Evolutionary conservation across 169 alveolate species (phyloP), one percentile per base, ranked within the genome.

Genomic region (Babesia gibsoni): DNA sequence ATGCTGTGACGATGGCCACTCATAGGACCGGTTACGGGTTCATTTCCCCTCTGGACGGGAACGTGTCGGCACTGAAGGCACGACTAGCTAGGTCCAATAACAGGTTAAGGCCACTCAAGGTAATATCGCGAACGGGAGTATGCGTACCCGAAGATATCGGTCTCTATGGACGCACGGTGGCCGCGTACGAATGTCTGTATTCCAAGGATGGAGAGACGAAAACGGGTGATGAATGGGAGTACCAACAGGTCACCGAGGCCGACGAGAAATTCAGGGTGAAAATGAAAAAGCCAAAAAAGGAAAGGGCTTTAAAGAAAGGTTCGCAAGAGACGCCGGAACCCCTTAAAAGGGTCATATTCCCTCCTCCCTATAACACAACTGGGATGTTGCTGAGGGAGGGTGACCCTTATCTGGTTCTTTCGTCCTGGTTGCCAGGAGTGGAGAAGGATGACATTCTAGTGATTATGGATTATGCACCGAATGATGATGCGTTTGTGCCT

Each of bases 151-250:
- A 77, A 52, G 86, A 77, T 77, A 68, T 77, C 3, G 86, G 82
- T 5, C 74, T 77, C 16, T 77, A 56, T 68, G 86, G 86, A 0
- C 35, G 74, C 6, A 67, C 82, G 10, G 53, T 67, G 1, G 53
- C 58, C 18, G 64, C 75, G 22, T 77, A 77, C 52, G 82, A 77
- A 46, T 77, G 86, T 49, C 56, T 77, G 5, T 77, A 77, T 43
- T 32, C 86, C 16, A 12, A 67, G 45, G 82, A 77, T 42, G 86
- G 86, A 18, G 46, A 64, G 27, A 77, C 86, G 22, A 72, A 77
- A 58, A 77, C 86, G 9, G 86, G 86, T 14, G 86, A 77, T 37
- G 86, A 77, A 45, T 77, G 86, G 86, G 86, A 77, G 48, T 25
- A 33, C 3, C 77, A 77, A 32, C 64, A 53, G 78, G 39, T 57